Base-by-base conservation (phyloP, 805 yeast species). In the Zygoascus biomembranicola region DNA sequence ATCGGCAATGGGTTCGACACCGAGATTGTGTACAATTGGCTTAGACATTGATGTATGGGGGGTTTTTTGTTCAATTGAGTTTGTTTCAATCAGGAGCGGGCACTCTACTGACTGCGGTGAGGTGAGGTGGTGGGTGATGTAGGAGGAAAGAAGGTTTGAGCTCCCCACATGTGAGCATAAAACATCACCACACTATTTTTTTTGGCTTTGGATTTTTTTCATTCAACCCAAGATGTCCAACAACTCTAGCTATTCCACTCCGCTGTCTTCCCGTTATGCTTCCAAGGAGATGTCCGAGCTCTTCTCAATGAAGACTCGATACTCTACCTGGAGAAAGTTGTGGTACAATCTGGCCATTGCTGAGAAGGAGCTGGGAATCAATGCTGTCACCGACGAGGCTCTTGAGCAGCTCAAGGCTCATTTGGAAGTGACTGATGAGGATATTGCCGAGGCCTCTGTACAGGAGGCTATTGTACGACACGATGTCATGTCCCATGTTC, bases 401-500 rank as follows among this genome's bases (percentile, higher is more conserved):
- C 80, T 94, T 61, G 85, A 79, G 66, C 87, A 94, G 76, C 85
- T 94, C 89, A 73, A 79, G 59, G 68, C 75, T 20, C 85, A 94
- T 70, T 75, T 92, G 64, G 78, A 71, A 50, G 90, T 94, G 73
- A 84, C 97, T 8, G 97, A 92, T 69, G 95, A 87, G 62, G 98
- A 95, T 66, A 89, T 94, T 59, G 89, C 77, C 54, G 86, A 77
- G 54, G 98, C 99, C 45, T 75, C 90, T 55, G 81, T 80, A 61
- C 97, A 94, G 74, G 99, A 94, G 73, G 96, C 98, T 51, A 90
- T 86, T 69, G 98, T 94, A 55, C 87, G 99, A 76, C 99, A 94
- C 72, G 99, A 94, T 69, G 99, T 94, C 63, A 94, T 94, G 99
- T 96, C 98, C 53, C 99, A 94, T 64, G 99, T 94, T 54, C 99